Evolutionary conservation across 805 yeast genomes (phyloP), one percentile per base, ranked within the genome.

Genomic region (Candida tammaniensis): DNA sequence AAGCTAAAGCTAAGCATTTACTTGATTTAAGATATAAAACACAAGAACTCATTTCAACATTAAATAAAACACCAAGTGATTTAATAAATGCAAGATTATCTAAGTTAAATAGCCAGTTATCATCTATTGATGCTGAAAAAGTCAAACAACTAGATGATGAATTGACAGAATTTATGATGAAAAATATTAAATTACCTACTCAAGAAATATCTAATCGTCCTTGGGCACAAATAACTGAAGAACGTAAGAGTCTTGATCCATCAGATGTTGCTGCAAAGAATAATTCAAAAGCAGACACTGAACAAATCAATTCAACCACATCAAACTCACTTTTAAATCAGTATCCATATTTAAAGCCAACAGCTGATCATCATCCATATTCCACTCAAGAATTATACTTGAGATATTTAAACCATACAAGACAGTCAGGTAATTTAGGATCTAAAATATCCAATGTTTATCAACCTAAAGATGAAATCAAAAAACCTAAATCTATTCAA

Each of bases 381-480:
- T 74, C 94, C 1, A 60, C 68, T 25, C 87, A 86, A 47, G 97
- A 89, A 58, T 70, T 88, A 31, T 80, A 74, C 43, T 66, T 86
- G 42, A 79, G 97, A 54, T 82, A 81, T 48, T 66, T 77, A 52
- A 76, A 79, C 49, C 85, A 82, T 55, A 67, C 78, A 24, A 54
- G 67, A 23, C 64, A 59, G 11, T 65, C 73, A 17, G 81, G 82
- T 3, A 60, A 57, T 21, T 56, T 83, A 23, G 96, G 97, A 0
- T 78, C 94, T 1, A 54, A 63, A 11, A 49, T 85, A n/a, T 57
- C 64, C 35, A 69, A 77, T 39, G 80, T 84, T 5, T 87, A 86
- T 54, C 59, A 63, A 34, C 95, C 96, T 12, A 79, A 80, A 51
- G 68, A 73, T 41, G 84, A 84, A 40, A 66, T 81, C 19, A 65